Evolutionary conservation across 495 filamentous ascomycete species (phyloP).

Genomic region (Penicillium steckii): DNA sequence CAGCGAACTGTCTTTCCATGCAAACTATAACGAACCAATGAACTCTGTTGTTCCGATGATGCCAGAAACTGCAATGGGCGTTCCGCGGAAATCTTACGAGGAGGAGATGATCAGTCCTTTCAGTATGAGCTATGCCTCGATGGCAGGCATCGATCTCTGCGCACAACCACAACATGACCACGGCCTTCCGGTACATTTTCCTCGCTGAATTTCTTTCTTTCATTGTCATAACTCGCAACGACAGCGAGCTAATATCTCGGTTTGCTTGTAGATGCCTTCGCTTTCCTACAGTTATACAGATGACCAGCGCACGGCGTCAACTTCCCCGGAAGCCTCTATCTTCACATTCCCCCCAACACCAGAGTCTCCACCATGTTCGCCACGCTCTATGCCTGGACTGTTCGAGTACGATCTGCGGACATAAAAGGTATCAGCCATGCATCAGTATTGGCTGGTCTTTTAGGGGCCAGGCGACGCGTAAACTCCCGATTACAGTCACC

Average conservation of each 20-base stretch:
- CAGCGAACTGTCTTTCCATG: conserved; percentile 55
- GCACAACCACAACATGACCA: conserved; percentile 32
- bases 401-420: conserved; percentile 27
- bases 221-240: conserved; percentile 18
- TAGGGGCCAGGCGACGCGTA: neutral
- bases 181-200: conserved; percentile 43
- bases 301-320: conserved; percentile 61
- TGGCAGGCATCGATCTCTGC: conserved; percentile 73
- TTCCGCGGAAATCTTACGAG: conserved; percentile 38
- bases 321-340: conserved; percentile 34
- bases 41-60: conserved; percentile 66
- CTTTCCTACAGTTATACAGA: conserved; percentile 80
- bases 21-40: conserved; percentile 62
- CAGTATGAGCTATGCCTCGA: conserved; percentile 70
- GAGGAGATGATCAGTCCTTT: conserved; percentile 74
- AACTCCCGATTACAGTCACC: neutral
- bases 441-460: neutral
- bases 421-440: neutral
- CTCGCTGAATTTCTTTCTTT: conserved; percentile 59
- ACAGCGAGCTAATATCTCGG: conserved; percentile 24
- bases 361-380: conserved; percentile 35
- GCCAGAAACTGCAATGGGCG: conserved; percentile 50
- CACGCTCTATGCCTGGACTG: conserved; percentile 25
- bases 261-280: conserved; percentile 69
- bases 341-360: conserved; percentile 42